Conservation (phyloP, 2,329 filamentous ascomycete species). For the Metarhizium album region DNA sequence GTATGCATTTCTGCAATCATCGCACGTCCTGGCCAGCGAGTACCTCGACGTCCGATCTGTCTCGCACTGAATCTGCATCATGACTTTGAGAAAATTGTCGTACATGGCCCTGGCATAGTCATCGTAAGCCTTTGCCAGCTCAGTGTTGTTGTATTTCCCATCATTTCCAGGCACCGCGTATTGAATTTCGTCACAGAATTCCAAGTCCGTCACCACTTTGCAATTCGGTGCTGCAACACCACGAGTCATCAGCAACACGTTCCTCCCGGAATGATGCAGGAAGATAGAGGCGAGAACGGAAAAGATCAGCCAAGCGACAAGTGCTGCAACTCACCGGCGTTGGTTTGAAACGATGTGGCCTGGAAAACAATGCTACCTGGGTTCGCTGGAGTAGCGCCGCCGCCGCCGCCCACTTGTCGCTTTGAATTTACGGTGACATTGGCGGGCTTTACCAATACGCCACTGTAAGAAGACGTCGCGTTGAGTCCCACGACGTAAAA, state of each 20-base stretch:
- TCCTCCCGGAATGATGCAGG: neutral
- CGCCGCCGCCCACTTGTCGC: slow-evolving; percentile 20
- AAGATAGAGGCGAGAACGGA: slow-evolving; percentile 2
- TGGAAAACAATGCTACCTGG: slow-evolving; percentile 69
- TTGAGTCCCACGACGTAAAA: slow-evolving; percentile 76
- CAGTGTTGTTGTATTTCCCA: slow-evolving; percentile 45
- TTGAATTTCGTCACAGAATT: slow-evolving; percentile 78
- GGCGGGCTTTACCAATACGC: slow-evolving; percentile 56
- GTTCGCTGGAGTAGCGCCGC: slow-evolving; percentile 21
- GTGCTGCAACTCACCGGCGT: slow-evolving; percentile 48
- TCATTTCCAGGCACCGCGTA: slow-evolving; percentile 84
- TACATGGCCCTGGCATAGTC: slow-evolving; percentile 59
- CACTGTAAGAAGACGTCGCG: slow-evolving; percentile 58
- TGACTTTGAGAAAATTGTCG: slow-evolving; percentile 65
- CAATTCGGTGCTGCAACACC: slow-evolving; percentile 59
- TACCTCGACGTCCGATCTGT: slow-evolving; percentile 63
- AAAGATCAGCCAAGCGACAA: neutral
- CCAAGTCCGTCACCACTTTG: slow-evolving; percentile 73
- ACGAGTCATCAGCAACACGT: slow-evolving; percentile 6
- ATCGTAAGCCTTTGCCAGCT: slow-evolving; percentile 68
- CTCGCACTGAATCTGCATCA: slow-evolving; percentile 80
- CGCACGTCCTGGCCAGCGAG: slow-evolving; percentile 67
- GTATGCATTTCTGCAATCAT: slow-evolving; percentile 69
- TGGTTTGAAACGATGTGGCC: slow-evolving; percentile 65
- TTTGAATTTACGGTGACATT: slow-evolving; percentile 35